Evolutionary conservation across 2,329 filamentous ascomycete species (phyloP), one percentile per base, ranked within the genome.

Genomic region (Colletotrichum sp.): DNA sequence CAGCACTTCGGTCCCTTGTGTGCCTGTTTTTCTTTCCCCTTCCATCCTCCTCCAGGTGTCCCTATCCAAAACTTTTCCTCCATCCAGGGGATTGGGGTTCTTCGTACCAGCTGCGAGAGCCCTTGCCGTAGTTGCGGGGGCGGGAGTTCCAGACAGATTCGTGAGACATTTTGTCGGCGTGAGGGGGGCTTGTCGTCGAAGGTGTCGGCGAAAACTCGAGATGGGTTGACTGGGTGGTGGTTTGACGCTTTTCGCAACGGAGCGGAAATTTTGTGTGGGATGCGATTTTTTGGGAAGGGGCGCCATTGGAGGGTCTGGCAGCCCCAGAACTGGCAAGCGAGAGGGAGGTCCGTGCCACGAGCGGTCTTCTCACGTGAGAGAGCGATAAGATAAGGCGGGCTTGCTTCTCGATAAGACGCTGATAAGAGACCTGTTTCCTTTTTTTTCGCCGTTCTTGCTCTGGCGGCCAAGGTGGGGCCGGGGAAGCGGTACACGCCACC

Each of bases 111-210:
- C 90, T 89, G 89, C 96, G 95, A 88, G 95, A 91, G 90, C 96
- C 96, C 93, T 98, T 98, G 92, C 96, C 96, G 93, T 98, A 98
- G 88, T 89, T 95, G 89, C 96, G 95, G 86, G 97, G 97, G 89
- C 97, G 96, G 86, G 96, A 98, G 94, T 98, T 98, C 96, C 96
- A 99, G 90, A 99, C 96, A 87, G 94, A 96, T 92, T 99, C 96
- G 96, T 91, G 91, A 90, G 89, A 91, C 90, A 91, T 92, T 83
- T 84, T 91, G 86, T 85, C 86, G 85, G 83, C 83, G 81, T 85
- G 82, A 80, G 82, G 79, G 68, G 78, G 79, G 79, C 76, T 81
- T 65, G 77, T 71, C 71, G 71, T 69, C 65, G 76, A 77, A 71
- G 66, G 39, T 72, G 61, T 65, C 44, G 71, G 64, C 71, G 70